Percentiles rank a stretch among this genome's conserved stretches.
Conservation (phyloP, 352 stramenopile species). For the Phytophthora chlamydospora region DNA sequence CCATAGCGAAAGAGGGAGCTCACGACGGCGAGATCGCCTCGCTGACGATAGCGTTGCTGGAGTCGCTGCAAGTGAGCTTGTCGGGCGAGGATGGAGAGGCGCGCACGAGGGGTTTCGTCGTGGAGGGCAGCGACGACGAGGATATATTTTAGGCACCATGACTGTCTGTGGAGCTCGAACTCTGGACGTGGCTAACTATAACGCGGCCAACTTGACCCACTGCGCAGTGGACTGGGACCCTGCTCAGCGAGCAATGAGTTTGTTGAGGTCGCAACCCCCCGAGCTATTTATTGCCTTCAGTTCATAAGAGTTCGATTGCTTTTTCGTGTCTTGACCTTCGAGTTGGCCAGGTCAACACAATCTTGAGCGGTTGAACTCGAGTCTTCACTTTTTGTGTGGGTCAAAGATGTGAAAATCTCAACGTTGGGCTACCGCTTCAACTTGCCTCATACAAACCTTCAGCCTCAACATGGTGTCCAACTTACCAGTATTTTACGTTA, state of each 20-base stretch:
- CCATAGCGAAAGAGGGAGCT: constrained; percentile 7
- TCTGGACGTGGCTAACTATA: background rate
- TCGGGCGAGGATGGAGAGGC: constrained; percentile 15
- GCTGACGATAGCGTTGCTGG: constrained; percentile 1
- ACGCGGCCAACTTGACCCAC: background rate
- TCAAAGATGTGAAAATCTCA: too few species aligned
- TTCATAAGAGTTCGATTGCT: constrained; percentile 6
- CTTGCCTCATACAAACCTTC: constrained; percentile 14
- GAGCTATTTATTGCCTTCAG: background rate
- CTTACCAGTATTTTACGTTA: background rate
- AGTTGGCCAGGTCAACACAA: too few species aligned
- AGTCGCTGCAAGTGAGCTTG: constrained; percentile 6
- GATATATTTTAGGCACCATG: constrained; percentile 13
- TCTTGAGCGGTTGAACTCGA: too few species aligned
- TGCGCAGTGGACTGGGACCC: background rate
- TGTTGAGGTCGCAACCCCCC: too few species aligned
- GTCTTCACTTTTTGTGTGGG: too few species aligned
- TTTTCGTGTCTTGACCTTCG: too few species aligned
- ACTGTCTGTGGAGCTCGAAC: background rate
- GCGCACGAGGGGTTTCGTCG: constrained; percentile 21
- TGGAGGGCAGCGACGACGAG: background rate
- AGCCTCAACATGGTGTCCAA: background rate
- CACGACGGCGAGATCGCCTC: background rate
- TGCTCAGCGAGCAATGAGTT: background rate
- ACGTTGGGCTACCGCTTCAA: too few species aligned